Evolutionary conservation across 1,284 basidiomycete species (phyloP), one percentile per base, ranked within the genome.

Genomic region (Stereum hirsutum): DNA sequence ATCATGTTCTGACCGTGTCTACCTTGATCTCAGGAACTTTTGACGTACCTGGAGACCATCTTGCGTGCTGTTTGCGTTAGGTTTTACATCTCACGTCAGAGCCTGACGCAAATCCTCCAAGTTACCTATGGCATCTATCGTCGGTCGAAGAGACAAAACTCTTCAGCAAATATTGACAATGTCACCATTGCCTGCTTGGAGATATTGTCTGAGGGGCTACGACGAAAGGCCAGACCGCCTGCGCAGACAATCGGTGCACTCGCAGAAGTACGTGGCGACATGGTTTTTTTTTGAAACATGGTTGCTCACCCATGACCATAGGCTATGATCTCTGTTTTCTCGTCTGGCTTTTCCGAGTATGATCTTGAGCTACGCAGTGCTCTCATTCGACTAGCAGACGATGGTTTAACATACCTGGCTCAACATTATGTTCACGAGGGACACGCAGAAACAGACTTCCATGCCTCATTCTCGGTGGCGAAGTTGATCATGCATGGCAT

Each of bases 1-100:
- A n/a, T 37, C 19, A 24, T 41, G 39, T 27, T n/a, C 24, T 41
- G 27, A 28, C 15, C n/a, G 32, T 28, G 33, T 21, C 34, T 11
- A 15, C 26, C 40, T 31, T 10, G 36, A 6, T 15, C 42, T 0
- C 46, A 87, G 82, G 80, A 81, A 32, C 56, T 86, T 38, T 55
- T 85, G 5, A 49, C 61, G 2, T 73, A 70, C 49, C 53, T 71
- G n/a, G 81, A 83, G 48, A 74, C 69, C 3, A 61, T 78, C 10
- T 57, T 86, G 15, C 66, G 81, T 35, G 65, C 70, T 2, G 58
- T 68, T 6, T 53, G 83, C 35, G 65, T 64, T 21, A 70, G 78
- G 44, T 69, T 75, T 39, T 58, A 66, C 43, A 65, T 84, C 14
- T 62, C 63, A 8, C 57, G 61, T 10, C 53, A 59, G 19, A 66